Percentiles rank a stretch among this genome's conserved stretches.
These are phyloP conservation scores for Paraphaeosphaeria sporulosa DNA, from an alignment of 2,329 filamentous ascomycete species.

Conservation along the genomic window DNA sequence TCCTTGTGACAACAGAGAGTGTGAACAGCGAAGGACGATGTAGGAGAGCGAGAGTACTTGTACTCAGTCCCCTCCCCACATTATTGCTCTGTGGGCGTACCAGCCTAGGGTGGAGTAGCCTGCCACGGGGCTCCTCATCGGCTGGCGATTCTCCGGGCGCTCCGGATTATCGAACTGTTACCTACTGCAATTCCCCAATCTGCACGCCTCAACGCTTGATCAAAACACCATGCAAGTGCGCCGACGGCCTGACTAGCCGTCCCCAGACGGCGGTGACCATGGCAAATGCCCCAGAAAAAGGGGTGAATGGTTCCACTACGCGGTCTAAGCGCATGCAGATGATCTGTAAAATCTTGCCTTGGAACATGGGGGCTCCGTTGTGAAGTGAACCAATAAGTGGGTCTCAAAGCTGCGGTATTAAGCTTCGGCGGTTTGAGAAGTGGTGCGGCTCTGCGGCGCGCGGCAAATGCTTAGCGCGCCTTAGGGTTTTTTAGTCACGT, in stretches of 20 bases:
- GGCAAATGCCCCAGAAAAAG: background rate
- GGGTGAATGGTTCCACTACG: background rate
- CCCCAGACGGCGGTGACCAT: slow-evolving; percentile 2
- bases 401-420: background rate
- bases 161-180: slow-evolving; percentile 5
- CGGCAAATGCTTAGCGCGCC: slow-evolving; percentile 6
- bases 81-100: slow-evolving; percentile 9
- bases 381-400: background rate
- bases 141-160: slow-evolving; percentile 3
- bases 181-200: slow-evolving; percentile 8
- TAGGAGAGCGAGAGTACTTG: slow-evolving; percentile 2
- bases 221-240: slow-evolving; percentile 1
- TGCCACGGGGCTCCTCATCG: slow-evolving; percentile 11
- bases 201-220: background rate
- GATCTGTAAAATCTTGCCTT: slow-evolving; percentile 6
- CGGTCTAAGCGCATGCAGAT: background rate
- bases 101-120: background rate
- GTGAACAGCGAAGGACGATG: background rate
- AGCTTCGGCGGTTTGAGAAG: background rate
- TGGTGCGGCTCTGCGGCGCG: slow-evolving; percentile 6
- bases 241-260: slow-evolving; percentile 3
- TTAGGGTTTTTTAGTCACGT: slow-evolving; percentile 4
- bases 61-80: slow-evolving; percentile 10
- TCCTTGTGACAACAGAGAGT: background rate
- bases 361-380: background rate